Percentiles rank a stretch among this genome's conserved stretches.
Conservation (phyloP, 129 eudicot genomes). For the Glebionis coronaria region DNA sequence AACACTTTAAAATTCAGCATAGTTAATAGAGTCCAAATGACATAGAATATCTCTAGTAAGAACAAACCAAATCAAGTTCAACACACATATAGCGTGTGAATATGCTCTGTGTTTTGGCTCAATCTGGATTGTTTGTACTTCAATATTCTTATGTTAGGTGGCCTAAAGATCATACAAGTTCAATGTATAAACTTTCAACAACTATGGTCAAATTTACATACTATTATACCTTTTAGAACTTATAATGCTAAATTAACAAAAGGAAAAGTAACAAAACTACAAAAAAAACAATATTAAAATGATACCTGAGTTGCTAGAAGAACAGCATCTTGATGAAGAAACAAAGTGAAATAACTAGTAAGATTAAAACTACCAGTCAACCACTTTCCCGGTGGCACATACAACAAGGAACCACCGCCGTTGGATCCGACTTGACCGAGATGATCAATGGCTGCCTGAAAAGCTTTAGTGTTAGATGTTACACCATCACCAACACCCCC, state of each 20-base stretch:
- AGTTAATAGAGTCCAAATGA: constrained; percentile 6
- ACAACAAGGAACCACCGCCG: constrained; percentile 76
- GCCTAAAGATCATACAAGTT: not conserved
- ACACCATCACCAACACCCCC: constrained; percentile 92
- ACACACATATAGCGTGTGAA: no score
- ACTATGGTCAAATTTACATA: constrained; percentile 1
- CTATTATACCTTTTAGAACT: not conserved
- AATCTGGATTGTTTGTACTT: no score
- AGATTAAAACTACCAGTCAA: constrained; percentile 82
- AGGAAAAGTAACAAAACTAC: not conserved
- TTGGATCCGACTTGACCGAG: constrained; percentile 49
- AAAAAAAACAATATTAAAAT: not conserved
- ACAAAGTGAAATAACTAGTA: constrained; percentile 90
- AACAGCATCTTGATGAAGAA: constrained; percentile 81
- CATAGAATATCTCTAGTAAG: constrained; percentile 11
- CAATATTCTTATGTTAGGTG: no score
- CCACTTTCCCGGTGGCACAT: constrained; percentile 87
- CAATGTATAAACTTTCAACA: constrained; percentile 1
- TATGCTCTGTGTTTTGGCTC: no score
- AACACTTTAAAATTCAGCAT: not conserved
- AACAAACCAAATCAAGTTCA: constrained; percentile 13
- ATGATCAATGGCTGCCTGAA: constrained; percentile 67
- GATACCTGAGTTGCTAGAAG: constrained; percentile 92
- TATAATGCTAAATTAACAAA: not conserved
- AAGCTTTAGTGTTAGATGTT: constrained; percentile 78